Percentiles rank a stretch among this genome's conserved stretches.
Evolutionary conservation across 1,139 yeast genomes (phyloP).

Genomic region (Candida freyschussii): DNA sequence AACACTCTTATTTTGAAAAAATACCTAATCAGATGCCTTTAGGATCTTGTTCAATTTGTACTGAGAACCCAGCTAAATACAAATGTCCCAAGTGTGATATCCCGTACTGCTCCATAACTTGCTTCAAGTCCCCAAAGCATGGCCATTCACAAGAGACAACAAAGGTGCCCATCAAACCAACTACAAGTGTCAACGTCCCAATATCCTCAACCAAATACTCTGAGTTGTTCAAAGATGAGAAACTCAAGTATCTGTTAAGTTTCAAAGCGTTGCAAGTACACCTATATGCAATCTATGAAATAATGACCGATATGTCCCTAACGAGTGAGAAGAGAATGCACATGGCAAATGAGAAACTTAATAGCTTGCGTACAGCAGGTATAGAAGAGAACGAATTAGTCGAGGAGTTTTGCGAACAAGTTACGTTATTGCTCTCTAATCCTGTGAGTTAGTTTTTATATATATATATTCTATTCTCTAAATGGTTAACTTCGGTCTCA

Average conservation of each 20-base stretch:
- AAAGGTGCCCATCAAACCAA: not conserved
- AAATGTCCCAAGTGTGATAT: slow-evolving; percentile 56
- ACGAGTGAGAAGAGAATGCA: slow-evolving; percentile 42
- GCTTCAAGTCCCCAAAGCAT: slow-evolving; percentile 50
- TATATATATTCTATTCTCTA: no score
- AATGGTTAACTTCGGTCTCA: slow-evolving; percentile 19
- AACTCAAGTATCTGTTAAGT: slow-evolving; percentile 35
- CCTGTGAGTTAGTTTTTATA: no score
- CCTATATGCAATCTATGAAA: slow-evolving; percentile 35
- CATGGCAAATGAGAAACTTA: slow-evolving; percentile 45
- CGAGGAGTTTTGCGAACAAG: slow-evolving; percentile 43
- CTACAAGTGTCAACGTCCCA: not conserved
- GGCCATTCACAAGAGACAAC: slow-evolving; percentile 23
- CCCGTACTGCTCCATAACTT: slow-evolving; percentile 49
- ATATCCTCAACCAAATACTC: slow-evolving; percentile 22
- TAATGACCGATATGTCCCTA: slow-evolving; percentile 36
- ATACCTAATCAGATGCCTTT: slow-evolving; percentile 7
- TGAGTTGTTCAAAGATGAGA: slow-evolving; percentile 31
- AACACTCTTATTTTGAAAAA: no score
- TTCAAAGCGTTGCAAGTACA: slow-evolving; percentile 45
- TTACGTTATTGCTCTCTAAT: slow-evolving; percentile 5
- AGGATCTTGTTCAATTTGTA: slow-evolving; percentile 44
- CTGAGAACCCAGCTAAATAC: slow-evolving; percentile 40
- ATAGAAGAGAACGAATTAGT: slow-evolving; percentile 47
- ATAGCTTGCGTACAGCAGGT: slow-evolving; percentile 47